Base-by-base conservation (phyloP, 2,329 filamentous ascomycete genomes). In the Pseudogymnoascus sp. region DNA sequence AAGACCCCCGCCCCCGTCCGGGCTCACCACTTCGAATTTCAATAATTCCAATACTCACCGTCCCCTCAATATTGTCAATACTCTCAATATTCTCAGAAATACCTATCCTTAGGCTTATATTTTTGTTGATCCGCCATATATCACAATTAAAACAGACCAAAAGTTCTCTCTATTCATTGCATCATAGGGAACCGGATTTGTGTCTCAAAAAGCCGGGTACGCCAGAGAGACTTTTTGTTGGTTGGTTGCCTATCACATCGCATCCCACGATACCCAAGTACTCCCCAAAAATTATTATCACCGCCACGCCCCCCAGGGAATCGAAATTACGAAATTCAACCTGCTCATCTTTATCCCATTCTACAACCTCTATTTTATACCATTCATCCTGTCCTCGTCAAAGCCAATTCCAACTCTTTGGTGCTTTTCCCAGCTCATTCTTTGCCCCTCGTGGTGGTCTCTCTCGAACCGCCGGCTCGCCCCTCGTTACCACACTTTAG, bases 1-100 rank as follows among this genome's bases (percentile, higher is more conserved):
- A 63, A 39, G 58, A 45, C 62, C 55, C 63, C 60, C 63, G 62
- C 58, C 42, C 35, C 60, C 59, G 60, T 65, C 63, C 45, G 42
- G 60, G 63, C 62, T 39, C 45, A 66, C 59, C 62, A 48, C 61
- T 42, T 61, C 60, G 55, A 65, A 58, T 60, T 42, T 48, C 18
- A 60, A 60, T 48, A 45, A 45, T 45, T 27, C 40, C 40, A 27
- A 27, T 25, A 45, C 40, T 45, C 40, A 45, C 40, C 39, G 39
- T 13, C 12, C 39, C 39, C 39, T 27, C 40, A 45, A 45, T 27
- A 45, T 13, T 25, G 9, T 12, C 18, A 25, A 42, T 42, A 25
- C 39, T 42, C 18, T 12, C 18, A 25, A 10, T 42, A 5, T 42
- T 13, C 21, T 27, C 40, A 27, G 27, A 27, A 45, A 45, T 45